phyloP scores from a whole-genome alignment of 257 asterid genomes.

The Plantago elongata region DNA sequence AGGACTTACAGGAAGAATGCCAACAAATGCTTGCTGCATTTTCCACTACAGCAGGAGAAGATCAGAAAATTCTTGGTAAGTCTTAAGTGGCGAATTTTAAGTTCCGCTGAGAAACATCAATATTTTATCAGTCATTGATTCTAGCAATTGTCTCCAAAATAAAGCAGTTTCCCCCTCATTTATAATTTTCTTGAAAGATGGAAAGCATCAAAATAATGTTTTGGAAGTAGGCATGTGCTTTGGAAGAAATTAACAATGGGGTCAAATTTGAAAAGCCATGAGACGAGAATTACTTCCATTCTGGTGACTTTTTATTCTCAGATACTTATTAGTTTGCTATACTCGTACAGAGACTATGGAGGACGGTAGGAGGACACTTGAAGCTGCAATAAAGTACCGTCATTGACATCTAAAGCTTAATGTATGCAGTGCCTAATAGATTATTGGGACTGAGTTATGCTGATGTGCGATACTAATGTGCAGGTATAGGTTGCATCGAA shows the following conservation, averaged over 20 bases:
- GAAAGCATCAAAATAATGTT: neutral
- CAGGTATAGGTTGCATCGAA: slow-evolving; percentile 89
- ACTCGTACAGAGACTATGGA: slow-evolving; percentile 56
- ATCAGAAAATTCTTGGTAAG: slow-evolving; percentile 74
- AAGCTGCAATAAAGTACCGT: slow-evolving; percentile 81
- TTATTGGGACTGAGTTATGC: slow-evolving; percentile 13
- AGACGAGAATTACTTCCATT: neutral
- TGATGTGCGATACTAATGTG: slow-evolving; percentile 13
- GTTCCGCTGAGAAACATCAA: slow-evolving; percentile 10
- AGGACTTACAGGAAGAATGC: slow-evolving; percentile 91
- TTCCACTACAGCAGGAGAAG: slow-evolving; percentile 62
- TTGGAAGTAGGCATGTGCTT: neutral
- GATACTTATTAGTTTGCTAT: slow-evolving; percentile 16
- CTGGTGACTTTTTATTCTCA: neutral
- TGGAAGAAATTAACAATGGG: neutral
- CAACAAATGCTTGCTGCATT: slow-evolving; percentile 70
- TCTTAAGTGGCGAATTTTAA: slow-evolving; percentile 19
- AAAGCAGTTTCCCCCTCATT: neutral
- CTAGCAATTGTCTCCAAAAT: neutral
- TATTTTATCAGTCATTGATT: neutral
- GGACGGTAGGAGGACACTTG: slow-evolving; percentile 73
- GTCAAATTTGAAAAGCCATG: neutral
- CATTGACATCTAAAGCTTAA: slow-evolving; percentile 1
- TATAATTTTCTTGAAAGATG: slow-evolving; percentile 14
- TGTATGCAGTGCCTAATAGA: slow-evolving; percentile 1